Conservation (phyloP, 1,284 basidiomycete genomes). For the Rhodotorula sp. region DNA sequence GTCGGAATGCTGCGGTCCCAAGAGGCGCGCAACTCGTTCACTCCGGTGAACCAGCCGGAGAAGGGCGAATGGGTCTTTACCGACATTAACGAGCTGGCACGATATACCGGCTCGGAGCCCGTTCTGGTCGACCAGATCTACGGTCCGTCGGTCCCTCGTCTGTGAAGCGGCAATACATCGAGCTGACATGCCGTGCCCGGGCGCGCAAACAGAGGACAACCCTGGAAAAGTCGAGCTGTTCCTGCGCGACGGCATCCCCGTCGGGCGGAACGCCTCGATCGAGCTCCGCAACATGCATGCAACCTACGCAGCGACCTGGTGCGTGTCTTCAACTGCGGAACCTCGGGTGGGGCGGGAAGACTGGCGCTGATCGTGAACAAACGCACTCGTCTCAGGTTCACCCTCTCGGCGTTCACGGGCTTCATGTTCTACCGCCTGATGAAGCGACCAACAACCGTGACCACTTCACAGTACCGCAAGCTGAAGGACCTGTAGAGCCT, state of each 20-base stretch:
- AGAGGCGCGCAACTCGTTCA: conserved; percentile 64
- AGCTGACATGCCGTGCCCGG: background rate
- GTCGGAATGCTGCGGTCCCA: conserved; percentile 69
- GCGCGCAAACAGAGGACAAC: conserved; percentile 64
- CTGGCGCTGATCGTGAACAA: background rate
- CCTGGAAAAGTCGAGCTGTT: conserved; percentile 65
- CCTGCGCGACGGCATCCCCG: conserved; percentile 71
- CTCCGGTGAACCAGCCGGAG: conserved; percentile 79
- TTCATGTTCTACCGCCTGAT: conserved; percentile 16
- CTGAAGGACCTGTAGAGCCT: background rate
- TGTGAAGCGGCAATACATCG: background rate
- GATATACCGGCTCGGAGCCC: conserved; percentile 66
- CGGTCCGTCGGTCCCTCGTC: conserved; percentile 54
- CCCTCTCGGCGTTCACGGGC: conserved; percentile 5
- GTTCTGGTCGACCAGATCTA: conserved; percentile 84
- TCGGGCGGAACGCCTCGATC: conserved; percentile 79
- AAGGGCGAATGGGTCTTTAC: conserved; percentile 89
- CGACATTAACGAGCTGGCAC: conserved; percentile 77
- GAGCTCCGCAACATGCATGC: conserved; percentile 92
- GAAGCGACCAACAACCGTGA: background rate
- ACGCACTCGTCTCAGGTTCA: background rate
- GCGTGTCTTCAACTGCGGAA: background rate
- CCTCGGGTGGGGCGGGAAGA: too few species aligned
- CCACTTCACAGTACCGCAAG: background rate
- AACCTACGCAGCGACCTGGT: conserved; percentile 96